These are phyloP conservation scores for Yamadazyma endophytica DNA, from an alignment of 805 yeast genomes.

Conservation along the genomic window DNA sequence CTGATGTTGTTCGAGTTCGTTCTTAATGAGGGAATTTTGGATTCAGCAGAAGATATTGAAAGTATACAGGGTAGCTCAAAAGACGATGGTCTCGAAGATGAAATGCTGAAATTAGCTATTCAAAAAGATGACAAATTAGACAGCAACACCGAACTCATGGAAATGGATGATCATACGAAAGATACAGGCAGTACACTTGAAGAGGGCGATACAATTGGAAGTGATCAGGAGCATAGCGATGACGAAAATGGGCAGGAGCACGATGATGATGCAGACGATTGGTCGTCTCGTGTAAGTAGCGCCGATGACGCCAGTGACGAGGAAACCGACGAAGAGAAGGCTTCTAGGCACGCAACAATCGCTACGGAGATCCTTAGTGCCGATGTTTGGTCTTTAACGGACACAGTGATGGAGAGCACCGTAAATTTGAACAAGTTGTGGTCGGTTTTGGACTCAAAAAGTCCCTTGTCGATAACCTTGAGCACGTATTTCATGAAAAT, in stretches of 20 bases:
- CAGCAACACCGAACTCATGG: slow-evolving; percentile 1
- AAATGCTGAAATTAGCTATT: too few relatives aligned
- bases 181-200: slow-evolving; percentile 1
- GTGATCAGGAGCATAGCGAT: slow-evolving; percentile 21
- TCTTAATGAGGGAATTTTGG: slow-evolving; percentile 24
- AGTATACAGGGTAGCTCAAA: slow-evolving; percentile 1
- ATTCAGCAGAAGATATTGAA: slow-evolving; percentile 7
- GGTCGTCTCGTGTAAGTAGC: slow-evolving; percentile 2
- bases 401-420: slow-evolving; percentile 76
- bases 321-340: slow-evolving; percentile 30
- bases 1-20: slow-evolving; percentile 35
- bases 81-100: too few relatives aligned
- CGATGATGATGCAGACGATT: slow-evolving; percentile 24
- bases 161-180: slow-evolving; percentile 2
- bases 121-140: slow-evolving; percentile 3
- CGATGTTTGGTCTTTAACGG: slow-evolving; percentile 92
- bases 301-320: slow-evolving; percentile 8
- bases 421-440: slow-evolving; percentile 68
- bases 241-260: slow-evolving; percentile 19
- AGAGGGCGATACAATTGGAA: slow-evolving; percentile 4
- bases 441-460: slow-evolving; percentile 67
- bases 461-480: slow-evolving; percentile 66
- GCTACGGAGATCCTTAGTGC: slow-evolving; percentile 88
- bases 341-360: slow-evolving; percentile 34
- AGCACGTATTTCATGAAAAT: slow-evolving; percentile 90